A percentile compares a stretch with the other conserved stretches of the same genome.
phyloP scores from a whole-genome alignment of 2,329 filamentous ascomycete species.

The Seiridium cupressi region DNA sequence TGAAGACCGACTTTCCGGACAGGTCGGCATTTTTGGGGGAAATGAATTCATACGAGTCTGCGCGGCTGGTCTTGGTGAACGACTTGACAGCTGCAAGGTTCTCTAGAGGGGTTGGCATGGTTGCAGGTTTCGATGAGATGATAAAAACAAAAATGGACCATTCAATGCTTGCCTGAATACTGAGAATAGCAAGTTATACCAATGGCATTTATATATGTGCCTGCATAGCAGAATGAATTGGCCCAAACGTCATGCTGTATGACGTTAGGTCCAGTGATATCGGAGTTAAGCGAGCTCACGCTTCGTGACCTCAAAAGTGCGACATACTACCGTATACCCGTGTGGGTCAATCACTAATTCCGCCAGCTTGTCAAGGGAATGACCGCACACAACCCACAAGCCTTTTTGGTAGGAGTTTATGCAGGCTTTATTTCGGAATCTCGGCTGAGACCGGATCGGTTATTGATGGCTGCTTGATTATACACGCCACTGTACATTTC shows the following conservation, averaged over 20 bases:
- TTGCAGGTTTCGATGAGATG: background rate
- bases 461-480: too few species aligned
- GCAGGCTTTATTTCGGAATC: too few species aligned
- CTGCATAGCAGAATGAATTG: background rate
- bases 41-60: conserved; percentile 31
- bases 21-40: conserved; percentile 19
- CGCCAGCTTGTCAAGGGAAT: too few species aligned
- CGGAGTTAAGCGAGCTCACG: background rate
- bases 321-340: too few species aligned
- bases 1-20: conserved; percentile 34
- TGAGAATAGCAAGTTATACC: too few species aligned
- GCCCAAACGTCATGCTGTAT: background rate
- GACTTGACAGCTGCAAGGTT: background rate
- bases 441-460: too few species aligned
- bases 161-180: too few species aligned
- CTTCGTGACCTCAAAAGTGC: background rate
- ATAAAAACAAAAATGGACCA: background rate
- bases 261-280: background rate
- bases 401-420: too few species aligned
- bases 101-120: background rate
- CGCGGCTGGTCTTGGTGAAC: conserved; percentile 15
- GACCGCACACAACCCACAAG: too few species aligned
- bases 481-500: too few species aligned
- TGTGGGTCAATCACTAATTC: background rate
- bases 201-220: too few species aligned